Percentiles rank a stretch among this genome's conserved stretches.
phyloP scores from a whole-genome alignment of 164 flowering plant species.

The Sedum album region DNA sequence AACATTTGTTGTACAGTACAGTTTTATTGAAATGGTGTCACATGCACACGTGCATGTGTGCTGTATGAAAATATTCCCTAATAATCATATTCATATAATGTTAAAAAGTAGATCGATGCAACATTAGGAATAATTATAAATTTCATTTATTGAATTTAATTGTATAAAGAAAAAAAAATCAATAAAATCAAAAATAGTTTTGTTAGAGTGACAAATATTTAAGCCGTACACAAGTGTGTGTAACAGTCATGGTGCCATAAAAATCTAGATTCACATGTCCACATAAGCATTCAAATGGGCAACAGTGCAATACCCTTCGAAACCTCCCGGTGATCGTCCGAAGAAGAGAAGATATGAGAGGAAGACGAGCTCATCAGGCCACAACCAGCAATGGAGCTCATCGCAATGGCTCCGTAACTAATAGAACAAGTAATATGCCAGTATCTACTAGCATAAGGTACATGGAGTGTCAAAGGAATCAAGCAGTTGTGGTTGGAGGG shows the following conservation, averaged over 20 bases:
- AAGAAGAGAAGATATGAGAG: not conserved
- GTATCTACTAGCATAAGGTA: constrained; percentile 19
- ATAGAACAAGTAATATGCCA: not conserved
- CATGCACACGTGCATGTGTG: constrained; percentile 7
- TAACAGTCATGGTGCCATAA: not conserved
- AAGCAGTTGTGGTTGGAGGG: constrained; percentile 45
- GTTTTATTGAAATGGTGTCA: not conserved
- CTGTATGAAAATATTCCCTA: not conserved
- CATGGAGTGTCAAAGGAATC: constrained; percentile 45
- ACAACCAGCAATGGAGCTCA: constrained; percentile 1
- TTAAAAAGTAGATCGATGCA: not conserved
- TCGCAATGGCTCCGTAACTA: not conserved
- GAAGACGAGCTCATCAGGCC: not conserved
- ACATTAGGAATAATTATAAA: not conserved
- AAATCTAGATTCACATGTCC: not conserved
- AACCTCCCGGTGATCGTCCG: not conserved
- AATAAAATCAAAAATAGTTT: not conserved
- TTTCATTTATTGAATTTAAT: too few species aligned
- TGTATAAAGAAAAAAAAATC: too few species aligned
- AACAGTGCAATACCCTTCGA: not conserved
- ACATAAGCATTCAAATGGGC: constrained; percentile 1
- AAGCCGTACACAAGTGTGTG: not conserved
- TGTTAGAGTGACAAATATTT: not conserved
- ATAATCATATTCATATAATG: not conserved
- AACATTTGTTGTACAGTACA: too few species aligned